These are phyloP conservation scores for Linderniella brevidens DNA, from an alignment of 257 asterid genomes.

Conservation along the genomic window DNA sequence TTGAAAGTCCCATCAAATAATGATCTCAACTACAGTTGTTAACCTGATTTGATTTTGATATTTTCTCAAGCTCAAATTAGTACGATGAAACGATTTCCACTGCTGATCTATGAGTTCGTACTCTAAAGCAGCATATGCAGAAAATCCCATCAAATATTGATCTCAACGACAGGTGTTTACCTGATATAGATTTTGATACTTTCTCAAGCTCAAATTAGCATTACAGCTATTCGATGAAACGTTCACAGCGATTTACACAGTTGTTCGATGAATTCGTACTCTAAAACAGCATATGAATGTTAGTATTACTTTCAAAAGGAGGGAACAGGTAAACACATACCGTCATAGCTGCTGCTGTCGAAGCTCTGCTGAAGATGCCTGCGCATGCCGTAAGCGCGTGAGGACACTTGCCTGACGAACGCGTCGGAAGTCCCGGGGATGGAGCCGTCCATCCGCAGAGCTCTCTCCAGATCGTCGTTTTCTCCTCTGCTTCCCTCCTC, in stretches of 20 bases:
- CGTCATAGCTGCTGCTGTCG: conserved; percentile 86
- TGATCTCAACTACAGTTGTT: too few species aligned
- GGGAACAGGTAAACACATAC: conserved; percentile 14
- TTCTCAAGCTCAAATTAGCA: too few species aligned
- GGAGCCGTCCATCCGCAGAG: conserved; percentile 78
- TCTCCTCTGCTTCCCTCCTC: conserved; percentile 25
- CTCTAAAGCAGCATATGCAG: not conserved
- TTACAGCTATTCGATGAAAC: too few species aligned
- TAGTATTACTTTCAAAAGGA: not conserved
- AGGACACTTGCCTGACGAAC: conserved; percentile 75
- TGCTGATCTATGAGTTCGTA: too few species aligned
- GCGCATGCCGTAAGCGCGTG: conserved; percentile 88
- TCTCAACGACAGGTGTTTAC: too few species aligned
- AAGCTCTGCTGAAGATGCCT: conserved; percentile 79
- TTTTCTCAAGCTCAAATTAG: too few species aligned
- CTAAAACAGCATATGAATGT: not conserved
- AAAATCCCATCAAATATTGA: too few species aligned
- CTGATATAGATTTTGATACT: too few species aligned
- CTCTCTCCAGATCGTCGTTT: conserved; percentile 74
- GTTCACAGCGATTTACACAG: too few species aligned
- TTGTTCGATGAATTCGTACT: not conserved
- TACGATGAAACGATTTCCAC: too few species aligned
- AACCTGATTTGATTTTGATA: too few species aligned
- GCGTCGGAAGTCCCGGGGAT: conserved; percentile 67
- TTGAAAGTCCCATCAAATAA: too few species aligned